Conservation (phyloP, 73 alveolate species). For the Durusdinium trenchii region DNA sequence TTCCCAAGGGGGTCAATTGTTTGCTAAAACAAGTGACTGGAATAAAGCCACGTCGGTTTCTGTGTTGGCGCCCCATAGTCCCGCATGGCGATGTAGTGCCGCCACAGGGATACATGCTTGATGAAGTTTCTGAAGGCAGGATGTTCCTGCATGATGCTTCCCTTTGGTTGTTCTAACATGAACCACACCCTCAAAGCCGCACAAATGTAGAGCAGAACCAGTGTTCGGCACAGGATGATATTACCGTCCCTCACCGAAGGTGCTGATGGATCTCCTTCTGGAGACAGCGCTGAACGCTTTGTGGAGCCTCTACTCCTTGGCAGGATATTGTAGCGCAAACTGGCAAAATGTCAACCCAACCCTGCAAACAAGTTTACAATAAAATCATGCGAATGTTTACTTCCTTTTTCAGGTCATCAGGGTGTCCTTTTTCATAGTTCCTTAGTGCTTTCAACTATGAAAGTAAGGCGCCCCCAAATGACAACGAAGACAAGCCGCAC, state of each 20-base stretch:
- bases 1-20: background rate
- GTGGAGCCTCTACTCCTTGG: slow-evolving; percentile 1
- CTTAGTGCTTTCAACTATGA: background rate
- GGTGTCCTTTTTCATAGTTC: background rate
- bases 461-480: background rate
- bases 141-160: background rate
- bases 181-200: background rate
- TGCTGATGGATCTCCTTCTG: background rate
- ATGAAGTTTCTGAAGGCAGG: background rate
- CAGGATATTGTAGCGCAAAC: background rate
- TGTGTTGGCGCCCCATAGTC: slow-evolving; percentile 13
- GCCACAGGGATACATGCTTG: background rate
- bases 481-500: background rate
- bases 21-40: background rate
- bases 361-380: background rate
- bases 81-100: background rate
- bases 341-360: background rate
- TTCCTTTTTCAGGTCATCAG: background rate
- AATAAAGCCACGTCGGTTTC: slow-evolving; percentile 32
- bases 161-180: background rate
- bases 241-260: background rate
- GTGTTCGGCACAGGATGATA: background rate
- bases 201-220: background rate
- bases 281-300: background rate
- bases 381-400: background rate